phyloP scores from a whole-genome alignment of 305 asterid species.

The Stenogyne calaminthoides region DNA sequence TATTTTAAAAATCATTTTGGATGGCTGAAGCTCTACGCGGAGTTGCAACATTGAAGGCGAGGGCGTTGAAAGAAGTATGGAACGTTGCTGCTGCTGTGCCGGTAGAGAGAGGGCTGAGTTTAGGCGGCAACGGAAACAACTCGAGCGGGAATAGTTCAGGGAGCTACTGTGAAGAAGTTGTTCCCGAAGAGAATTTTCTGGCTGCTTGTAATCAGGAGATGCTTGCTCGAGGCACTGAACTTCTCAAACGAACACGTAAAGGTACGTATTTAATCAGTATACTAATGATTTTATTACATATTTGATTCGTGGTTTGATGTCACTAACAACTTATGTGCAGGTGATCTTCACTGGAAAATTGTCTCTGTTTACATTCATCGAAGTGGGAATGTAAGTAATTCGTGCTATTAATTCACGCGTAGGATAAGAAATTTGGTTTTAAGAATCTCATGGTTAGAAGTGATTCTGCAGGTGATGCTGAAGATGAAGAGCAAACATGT shows the following conservation, averaged over 20 bases:
- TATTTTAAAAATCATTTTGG: too few relatives aligned
- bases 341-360: slow-evolving; percentile 98
- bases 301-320: not conserved
- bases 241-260: slow-evolving; percentile 90
- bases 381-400: slow-evolving; percentile 68
- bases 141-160: slow-evolving; percentile 43
- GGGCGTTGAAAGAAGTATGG: slow-evolving; percentile 95
- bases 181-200: slow-evolving; percentile 81
- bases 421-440: not conserved
- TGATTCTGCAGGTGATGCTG: slow-evolving; percentile 74
- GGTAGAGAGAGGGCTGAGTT: slow-evolving; percentile 55
- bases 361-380: slow-evolving; percentile 93
- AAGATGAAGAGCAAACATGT: slow-evolving; percentile 99
- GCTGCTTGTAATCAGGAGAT: slow-evolving; percentile 92
- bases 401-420: not conserved
- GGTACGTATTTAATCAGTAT: slow-evolving; percentile 36
- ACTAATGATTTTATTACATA: too few relatives aligned
- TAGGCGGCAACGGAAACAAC: slow-evolving; percentile 37
- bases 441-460: not conserved
- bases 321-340: slow-evolving; percentile 39
- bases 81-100: slow-evolving; percentile 86
- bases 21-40: slow-evolving; percentile 71
- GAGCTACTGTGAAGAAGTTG: slow-evolving; percentile 56
- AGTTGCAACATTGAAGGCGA: slow-evolving; percentile 92
- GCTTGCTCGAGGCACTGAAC: slow-evolving; percentile 90